phyloP scores from a whole-genome alignment of 106 monocot genomes.

The Vanilla planifolia region DNA sequence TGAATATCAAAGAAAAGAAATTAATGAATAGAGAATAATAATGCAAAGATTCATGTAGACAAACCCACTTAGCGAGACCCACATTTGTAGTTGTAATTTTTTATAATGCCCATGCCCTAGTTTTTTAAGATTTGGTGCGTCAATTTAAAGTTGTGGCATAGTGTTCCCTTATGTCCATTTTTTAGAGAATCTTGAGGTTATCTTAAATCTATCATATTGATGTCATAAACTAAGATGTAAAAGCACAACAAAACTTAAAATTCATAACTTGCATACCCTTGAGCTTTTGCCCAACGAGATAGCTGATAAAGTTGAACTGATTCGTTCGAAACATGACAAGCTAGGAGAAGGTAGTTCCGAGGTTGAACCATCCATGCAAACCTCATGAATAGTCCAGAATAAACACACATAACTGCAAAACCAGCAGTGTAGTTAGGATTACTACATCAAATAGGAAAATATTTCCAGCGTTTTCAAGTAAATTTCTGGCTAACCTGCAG shows the following conservation, averaged over 20 bases:
- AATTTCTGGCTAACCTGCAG: slow-evolving; percentile 46
- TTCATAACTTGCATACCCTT: slow-evolving; percentile 51
- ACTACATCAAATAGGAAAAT: background rate
- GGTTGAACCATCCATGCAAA: slow-evolving; percentile 99
- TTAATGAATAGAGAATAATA: too few relatives aligned
- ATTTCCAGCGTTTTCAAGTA: background rate
- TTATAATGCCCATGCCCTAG: too few relatives aligned
- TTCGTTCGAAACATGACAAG: slow-evolving; percentile 97
- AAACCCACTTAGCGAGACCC: too few relatives aligned
- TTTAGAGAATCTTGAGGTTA: too few relatives aligned
- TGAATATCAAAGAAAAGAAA: too few relatives aligned
- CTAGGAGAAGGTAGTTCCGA: slow-evolving; percentile 90
- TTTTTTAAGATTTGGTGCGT: too few relatives aligned
- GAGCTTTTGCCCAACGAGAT: slow-evolving; percentile 68
- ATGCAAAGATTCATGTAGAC: too few relatives aligned
- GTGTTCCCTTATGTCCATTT: too few relatives aligned
- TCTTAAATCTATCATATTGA: background rate
- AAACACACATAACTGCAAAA: slow-evolving; percentile 84
- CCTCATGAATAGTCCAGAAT: slow-evolving; percentile 96
- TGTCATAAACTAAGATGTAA: background rate
- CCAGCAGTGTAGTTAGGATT: background rate
- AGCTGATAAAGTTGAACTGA: slow-evolving; percentile 91
- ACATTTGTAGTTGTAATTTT: too few relatives aligned
- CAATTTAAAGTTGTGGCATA: too few relatives aligned
- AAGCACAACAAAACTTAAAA: background rate